phyloP scores from a whole-genome alignment of 1,139 yeast species.

The Fermentozyma sake region DNA sequence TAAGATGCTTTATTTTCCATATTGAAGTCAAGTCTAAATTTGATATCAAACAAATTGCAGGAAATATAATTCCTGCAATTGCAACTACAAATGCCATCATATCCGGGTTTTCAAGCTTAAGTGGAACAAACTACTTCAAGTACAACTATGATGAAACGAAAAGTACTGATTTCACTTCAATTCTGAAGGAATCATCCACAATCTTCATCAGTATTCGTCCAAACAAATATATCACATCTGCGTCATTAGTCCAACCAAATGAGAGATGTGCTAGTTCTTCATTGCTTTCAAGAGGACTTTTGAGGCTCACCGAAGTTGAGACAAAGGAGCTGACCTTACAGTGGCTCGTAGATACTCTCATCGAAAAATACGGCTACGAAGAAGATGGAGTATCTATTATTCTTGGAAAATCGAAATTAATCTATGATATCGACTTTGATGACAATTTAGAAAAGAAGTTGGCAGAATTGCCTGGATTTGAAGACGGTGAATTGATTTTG shows the following conservation, averaged over 20 bases:
- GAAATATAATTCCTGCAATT: slow-evolving; percentile 96
- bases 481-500: slow-evolving; percentile 55
- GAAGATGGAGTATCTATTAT: slow-evolving; percentile 67
- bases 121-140: slow-evolving; percentile 53
- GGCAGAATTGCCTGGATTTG: slow-evolving; percentile 48
- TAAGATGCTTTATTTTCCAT: slow-evolving; percentile 68
- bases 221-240: slow-evolving; percentile 65
- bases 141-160: slow-evolving; percentile 11
- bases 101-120: slow-evolving; percentile 78
- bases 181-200: slow-evolving; percentile 33
- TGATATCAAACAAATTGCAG: slow-evolving; percentile 91
- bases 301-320: slow-evolving; percentile 14
- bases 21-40: slow-evolving; percentile 77
- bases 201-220: slow-evolving; percentile 66
- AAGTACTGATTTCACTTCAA: slow-evolving; percentile 10
- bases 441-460: slow-evolving; percentile 59
- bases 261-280: slow-evolving; percentile 74
- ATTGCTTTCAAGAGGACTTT: slow-evolving; percentile 47
- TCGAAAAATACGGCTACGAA: slow-evolving; percentile 48
- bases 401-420: slow-evolving; percentile 53
- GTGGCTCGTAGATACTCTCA: slow-evolving; percentile 43
- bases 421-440: slow-evolving; percentile 87
- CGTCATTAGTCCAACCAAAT: slow-evolving; percentile 57
- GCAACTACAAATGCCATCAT: slow-evolving; percentile 97
- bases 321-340: slow-evolving; percentile 21